Base-by-base conservation (phyloP, 805 yeast species). In the Isabelozyma gotoi region DNA sequence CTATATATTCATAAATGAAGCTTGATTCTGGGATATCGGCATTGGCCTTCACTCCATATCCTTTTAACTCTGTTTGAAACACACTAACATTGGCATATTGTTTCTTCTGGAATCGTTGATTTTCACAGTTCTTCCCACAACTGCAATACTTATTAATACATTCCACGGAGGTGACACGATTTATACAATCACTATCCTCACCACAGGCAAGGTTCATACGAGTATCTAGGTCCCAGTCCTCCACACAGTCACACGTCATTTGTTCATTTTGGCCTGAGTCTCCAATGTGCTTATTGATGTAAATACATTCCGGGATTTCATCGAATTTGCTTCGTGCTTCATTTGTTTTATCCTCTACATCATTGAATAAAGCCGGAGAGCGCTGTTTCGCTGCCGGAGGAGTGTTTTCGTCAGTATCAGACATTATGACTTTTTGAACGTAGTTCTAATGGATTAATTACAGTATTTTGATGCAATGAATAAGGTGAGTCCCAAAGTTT, bases 1-100 rank as follows among this genome's bases (percentile, higher is more conserved):
- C 99, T 39, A 87, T 81, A 66, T 92, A 92, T 67, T 92, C 99
- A 65, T 87, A 88, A 36, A 92, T 78, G 59, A 92, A 90, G n/a
- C 80, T 71, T 42, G 81, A 80, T 16, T 78, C 81, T 12, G 74
- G 67, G 11, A 94, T 71, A 40, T 68, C 72, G 4, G 57, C 63
- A 44, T 81, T 74, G 0, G 96, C 91, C 47, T 96, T 75, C 43
- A 92, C 80, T 33, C 99, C 99, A 58, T 78, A 92, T 1, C 99
- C 99, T 62, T 92, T 92, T 50, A 72, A 67, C 43, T 85, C 89
- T 1, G 99, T 90, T 50, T 78, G 74, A 44, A 92, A 81, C n/a
- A 94, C 85, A 21, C 87, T 80, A n/a, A 91, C 84, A 7, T 72
- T 55, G 1, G 96, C 87, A 60, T 85, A 88, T 60, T 84, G 78